Evolutionary conservation across 2,329 filamentous ascomycete genomes (phyloP).

Genomic region (Helicocarpus griseus): DNA sequence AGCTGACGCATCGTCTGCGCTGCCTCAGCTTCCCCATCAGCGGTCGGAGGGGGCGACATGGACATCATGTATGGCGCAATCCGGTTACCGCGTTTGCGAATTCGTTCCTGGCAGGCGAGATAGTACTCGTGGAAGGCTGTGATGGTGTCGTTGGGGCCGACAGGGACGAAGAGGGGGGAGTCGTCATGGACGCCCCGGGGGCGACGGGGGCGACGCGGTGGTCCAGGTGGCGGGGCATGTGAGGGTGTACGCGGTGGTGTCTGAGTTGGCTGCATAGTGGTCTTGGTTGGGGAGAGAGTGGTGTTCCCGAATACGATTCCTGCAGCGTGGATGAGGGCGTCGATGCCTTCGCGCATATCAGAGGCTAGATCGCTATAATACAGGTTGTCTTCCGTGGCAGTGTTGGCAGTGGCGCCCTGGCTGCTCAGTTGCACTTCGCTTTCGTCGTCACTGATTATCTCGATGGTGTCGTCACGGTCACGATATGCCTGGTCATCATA

Average conservation of each 20-base stretch:
- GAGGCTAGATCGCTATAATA: slow-evolving; percentile 3
- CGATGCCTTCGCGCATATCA: slow-evolving; percentile 2
- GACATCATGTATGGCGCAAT: no score
- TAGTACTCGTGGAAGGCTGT: background rate
- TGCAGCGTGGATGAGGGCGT: slow-evolving; percentile 5
- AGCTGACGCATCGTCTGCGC: background rate
- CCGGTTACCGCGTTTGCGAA: no score
- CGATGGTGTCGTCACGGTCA: no score
- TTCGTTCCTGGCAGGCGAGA: no score
- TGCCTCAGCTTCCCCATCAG: no score
- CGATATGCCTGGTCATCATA: no score
- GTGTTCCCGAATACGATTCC: background rate
- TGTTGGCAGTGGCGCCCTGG: background rate
- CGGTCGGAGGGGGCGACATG: no score
- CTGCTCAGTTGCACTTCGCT: background rate
- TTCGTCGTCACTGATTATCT: background rate
- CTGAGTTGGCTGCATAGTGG: background rate
- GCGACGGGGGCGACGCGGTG: background rate
- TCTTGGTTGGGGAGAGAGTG: background rate
- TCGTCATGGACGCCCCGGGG: background rate
- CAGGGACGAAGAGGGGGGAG: background rate
- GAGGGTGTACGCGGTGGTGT: background rate
- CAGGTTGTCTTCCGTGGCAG: background rate
- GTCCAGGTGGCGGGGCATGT: background rate
- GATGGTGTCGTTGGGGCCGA: background rate